Conservation (phyloP, 2,329 filamentous ascomycete species). For the Fusarium agapanthi region DNA sequence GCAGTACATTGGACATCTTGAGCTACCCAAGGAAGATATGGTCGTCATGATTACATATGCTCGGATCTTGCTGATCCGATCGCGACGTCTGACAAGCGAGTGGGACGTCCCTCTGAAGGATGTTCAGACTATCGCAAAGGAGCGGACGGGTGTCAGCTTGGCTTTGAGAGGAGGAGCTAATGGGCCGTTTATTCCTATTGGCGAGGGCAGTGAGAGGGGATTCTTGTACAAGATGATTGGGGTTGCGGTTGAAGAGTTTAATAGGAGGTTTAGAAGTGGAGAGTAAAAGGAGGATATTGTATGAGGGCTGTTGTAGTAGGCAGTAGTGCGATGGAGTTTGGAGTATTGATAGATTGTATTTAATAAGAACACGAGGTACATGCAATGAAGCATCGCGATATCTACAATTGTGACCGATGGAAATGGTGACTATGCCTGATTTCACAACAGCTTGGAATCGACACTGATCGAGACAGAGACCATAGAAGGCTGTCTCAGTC, state of each 20-base stretch:
- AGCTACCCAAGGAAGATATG: constrained; percentile 88
- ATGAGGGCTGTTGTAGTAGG: neutral
- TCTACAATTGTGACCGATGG: neutral
- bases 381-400: neutral
- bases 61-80: constrained; percentile 89
- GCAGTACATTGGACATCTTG: constrained; percentile 94
- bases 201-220: constrained; percentile 78
- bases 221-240: constrained; percentile 73
- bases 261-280: constrained; percentile 63
- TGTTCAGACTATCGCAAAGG: constrained; percentile 95
- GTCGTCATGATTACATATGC: constrained; percentile 88
- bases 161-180: constrained; percentile 89
- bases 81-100: constrained; percentile 84
- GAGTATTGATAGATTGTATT: constrained; percentile 6
- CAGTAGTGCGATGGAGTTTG: constrained; percentile 12
- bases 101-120: constrained; percentile 98
- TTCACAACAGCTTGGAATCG: too few species aligned
- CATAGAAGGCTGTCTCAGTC: too few species aligned
- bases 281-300: constrained; percentile 36
- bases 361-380: constrained; percentile 9
- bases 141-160: constrained; percentile 91
- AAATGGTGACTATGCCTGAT: neutral
- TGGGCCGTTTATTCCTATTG: constrained; percentile 92
- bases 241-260: constrained; percentile 73
- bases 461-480: neutral